These are phyloP conservation scores for Hypomyces rosellus DNA, from an alignment of 2,329 filamentous ascomycete species.

Conservation along the genomic window DNA sequence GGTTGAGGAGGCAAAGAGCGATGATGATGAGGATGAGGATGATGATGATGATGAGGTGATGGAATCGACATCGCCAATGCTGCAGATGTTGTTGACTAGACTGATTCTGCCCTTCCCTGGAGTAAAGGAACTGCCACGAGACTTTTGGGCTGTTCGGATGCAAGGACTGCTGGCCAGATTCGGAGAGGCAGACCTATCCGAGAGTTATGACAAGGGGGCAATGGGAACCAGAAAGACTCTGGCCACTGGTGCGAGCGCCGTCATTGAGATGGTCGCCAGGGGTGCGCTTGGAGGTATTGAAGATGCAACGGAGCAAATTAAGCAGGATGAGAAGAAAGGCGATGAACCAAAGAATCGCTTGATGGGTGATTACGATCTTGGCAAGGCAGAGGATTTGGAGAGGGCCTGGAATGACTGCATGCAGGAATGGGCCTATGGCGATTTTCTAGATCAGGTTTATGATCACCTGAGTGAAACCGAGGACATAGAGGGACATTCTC, in stretches of 20 bases:
- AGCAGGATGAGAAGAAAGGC: not conserved
- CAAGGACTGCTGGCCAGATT: constrained; percentile 55
- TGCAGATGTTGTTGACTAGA: constrained; percentile 61
- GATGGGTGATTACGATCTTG: constrained; percentile 46
- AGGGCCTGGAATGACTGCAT: constrained; percentile 62
- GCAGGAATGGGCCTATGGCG: constrained; percentile 60
- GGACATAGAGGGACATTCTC: constrained; percentile 57
- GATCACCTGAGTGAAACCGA: constrained; percentile 53
- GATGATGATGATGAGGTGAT: constrained; percentile 20
- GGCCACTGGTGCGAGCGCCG: constrained; percentile 61
- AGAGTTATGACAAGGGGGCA: constrained; percentile 75
- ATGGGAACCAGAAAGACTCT: constrained; percentile 70
- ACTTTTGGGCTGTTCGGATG: constrained; percentile 60
- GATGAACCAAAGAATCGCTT: constrained; percentile 11
- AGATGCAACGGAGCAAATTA: not conserved
- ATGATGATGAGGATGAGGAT: constrained; percentile 4
- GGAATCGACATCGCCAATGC: constrained; percentile 52
- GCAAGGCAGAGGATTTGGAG: constrained; percentile 53
- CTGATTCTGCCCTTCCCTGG: constrained; percentile 62
- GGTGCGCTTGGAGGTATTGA: constrained; percentile 55
- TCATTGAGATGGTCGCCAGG: constrained; percentile 63
- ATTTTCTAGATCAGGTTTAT: constrained; percentile 60
- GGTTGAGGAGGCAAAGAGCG: constrained; percentile 3
- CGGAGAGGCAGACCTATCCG: constrained; percentile 63
- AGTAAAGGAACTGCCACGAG: constrained; percentile 52